phyloP scores from a whole-genome alignment of 192 early-diverging fungal genomes.

The Coemansia sp. region DNA sequence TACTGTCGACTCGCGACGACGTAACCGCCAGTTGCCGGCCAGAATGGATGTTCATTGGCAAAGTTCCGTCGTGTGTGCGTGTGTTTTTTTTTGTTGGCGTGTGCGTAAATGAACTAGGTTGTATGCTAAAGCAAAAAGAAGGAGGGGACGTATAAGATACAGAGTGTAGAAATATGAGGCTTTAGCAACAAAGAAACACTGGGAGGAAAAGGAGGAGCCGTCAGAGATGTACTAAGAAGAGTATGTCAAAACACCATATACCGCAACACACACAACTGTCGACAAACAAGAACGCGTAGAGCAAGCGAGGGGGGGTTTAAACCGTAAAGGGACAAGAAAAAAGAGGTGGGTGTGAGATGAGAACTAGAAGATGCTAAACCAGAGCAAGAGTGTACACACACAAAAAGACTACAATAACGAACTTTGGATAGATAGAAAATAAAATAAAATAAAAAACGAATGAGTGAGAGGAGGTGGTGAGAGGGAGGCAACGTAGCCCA shows the following conservation, averaged over 20 bases:
- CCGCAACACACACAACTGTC: background rate
- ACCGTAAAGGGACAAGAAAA: background rate
- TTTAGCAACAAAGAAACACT: background rate
- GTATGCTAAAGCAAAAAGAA: no score
- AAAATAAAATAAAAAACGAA: background rate
- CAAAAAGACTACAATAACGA: background rate
- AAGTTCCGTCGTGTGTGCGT: background rate
- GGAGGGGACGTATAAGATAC: background rate
- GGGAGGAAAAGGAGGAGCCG: background rate
- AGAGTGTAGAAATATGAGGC: background rate
- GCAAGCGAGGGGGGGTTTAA: background rate
- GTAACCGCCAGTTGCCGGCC: slow-evolving; percentile 10
- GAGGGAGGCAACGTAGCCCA: slow-evolving; percentile 10
- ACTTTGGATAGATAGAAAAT: background rate
- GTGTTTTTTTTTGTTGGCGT: background rate
- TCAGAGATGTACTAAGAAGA: background rate
- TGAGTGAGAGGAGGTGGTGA: background rate
- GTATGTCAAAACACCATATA: background rate
- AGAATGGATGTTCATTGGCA: slow-evolving; percentile 6
- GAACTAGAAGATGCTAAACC: background rate
- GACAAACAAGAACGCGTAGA: background rate
- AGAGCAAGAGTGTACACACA: background rate
- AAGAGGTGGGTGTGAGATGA: background rate
- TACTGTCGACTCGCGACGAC: slow-evolving; percentile 11
- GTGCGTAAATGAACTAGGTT: background rate